Conservation (phyloP, 768 basidiomycete species). For the Mycena alexandri region DNA sequence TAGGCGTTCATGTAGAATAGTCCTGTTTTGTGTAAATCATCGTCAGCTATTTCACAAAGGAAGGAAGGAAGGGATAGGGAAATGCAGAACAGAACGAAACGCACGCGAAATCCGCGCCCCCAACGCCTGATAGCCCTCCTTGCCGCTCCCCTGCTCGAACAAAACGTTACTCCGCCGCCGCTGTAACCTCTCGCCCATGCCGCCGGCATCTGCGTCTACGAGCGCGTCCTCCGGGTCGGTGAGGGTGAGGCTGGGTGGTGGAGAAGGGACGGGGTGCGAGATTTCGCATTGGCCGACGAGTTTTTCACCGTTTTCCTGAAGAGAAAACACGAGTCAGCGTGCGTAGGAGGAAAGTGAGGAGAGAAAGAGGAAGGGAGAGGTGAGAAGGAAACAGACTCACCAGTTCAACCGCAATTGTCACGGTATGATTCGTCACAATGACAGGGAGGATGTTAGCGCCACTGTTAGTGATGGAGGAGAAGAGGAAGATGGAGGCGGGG, state of each 20-base stretch:
- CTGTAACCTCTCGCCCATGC: conserved; percentile 60
- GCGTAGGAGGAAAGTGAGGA: conserved; percentile 14
- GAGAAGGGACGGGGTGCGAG: conserved; percentile 73
- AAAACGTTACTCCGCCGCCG: conserved; percentile 68
- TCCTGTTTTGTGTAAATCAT: conserved; percentile 54
- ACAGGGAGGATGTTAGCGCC: conserved; percentile 90
- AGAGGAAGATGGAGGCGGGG: conserved; percentile 93
- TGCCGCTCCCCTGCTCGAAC: conserved; percentile 65
- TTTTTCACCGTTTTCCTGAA: conserved; percentile 77
- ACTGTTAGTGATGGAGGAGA: conserved; percentile 91
- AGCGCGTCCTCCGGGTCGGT: too few species aligned
- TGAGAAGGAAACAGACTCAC: conserved; percentile 49
- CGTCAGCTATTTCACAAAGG: too few species aligned
- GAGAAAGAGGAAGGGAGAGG: too few species aligned
- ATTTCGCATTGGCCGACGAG: conserved; percentile 95
- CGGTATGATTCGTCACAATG: conserved; percentile 93
- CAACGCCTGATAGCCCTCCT: conserved; percentile 68
- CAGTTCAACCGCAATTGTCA: conserved; percentile 94
- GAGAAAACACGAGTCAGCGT: conserved; percentile 14
- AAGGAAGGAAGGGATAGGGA: too few species aligned
- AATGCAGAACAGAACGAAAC: too few species aligned
- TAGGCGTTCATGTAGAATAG: conserved; percentile 93
- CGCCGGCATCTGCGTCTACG: conserved; percentile 55
- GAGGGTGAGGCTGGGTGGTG: conserved; percentile 44
- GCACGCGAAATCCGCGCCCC: conserved; percentile 54